Percentiles rank a stretch among this genome's conserved stretches.
Evolutionary conservation across 2,329 filamentous ascomycete genomes (phyloP).

Genomic region (Biscogniauxia mediterranea): DNA sequence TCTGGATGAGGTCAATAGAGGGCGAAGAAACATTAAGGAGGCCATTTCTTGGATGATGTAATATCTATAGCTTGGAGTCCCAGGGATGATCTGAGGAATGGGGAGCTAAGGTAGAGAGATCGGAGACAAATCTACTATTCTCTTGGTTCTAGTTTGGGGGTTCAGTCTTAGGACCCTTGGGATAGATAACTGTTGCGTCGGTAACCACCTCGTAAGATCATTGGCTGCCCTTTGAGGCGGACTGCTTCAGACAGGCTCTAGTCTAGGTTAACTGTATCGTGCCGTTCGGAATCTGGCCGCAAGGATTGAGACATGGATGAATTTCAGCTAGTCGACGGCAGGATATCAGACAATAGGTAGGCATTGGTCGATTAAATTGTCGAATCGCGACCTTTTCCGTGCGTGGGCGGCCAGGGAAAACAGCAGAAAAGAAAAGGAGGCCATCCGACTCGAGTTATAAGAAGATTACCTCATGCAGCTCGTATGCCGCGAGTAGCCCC

Average conservation of each 20-base stretch:
- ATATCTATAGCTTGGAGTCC: neutral
- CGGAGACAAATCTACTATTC: neutral
- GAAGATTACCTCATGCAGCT: neutral
- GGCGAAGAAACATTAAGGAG: neutral
- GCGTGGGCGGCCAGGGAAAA: neutral
- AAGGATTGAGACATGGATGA: neutral
- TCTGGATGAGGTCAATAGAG: neutral
- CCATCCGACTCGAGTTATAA: neutral
- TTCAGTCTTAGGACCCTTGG: neutral
- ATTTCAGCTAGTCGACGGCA: neutral
- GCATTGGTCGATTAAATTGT: neutral
- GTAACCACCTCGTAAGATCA: neutral
- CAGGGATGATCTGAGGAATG: neutral
- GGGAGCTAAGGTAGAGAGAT: neutral
- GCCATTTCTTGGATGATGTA: too few relatives aligned
- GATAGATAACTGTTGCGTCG: neutral
- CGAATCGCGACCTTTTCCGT: neutral
- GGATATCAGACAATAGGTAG: neutral
- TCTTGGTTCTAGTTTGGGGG: neutral
- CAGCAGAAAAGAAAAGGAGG: neutral
- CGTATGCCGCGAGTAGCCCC: neutral
- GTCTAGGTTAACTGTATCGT: neutral
- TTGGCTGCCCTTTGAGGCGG: neutral
- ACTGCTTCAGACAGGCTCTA: neutral
- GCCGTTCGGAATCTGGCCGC: neutral